Base-by-base conservation (phyloP, 352 stramenopile species). In the Phytophthora litchii region DNA sequence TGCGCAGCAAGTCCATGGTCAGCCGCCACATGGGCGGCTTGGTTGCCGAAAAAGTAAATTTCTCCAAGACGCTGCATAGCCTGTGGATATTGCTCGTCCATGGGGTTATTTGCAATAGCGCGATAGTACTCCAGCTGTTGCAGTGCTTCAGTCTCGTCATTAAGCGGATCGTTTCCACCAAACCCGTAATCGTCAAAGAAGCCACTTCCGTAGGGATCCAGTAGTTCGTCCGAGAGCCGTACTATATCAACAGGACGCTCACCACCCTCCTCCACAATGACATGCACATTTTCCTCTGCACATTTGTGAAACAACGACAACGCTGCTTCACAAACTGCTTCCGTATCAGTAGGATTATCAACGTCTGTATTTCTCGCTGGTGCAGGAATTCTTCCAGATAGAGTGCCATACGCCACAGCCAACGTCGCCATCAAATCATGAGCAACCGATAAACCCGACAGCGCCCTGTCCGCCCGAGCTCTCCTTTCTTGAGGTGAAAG, bases 1-100 rank as follows among this genome's bases (percentile, higher is more conserved):
- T 75, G 58, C 1, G 76, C 77, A 1, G 82, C 84, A 41, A 67
- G 65, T 12, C 48, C 66, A 11, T 76, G 76, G 38, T 94, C 68
- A n/a, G 67, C 66, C 3, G 56, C 56, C 0, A 94, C 66, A 0
- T 81, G 78, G 16, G 77, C 84, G 10, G 74, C 78, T 1, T 70
- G 70, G 37, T 94, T 79, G 6, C 84, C 84, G 31, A 88, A 91
- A 48, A 85, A 92, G 32, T 89, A 81, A 46, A 85, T 77, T 62
- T 91, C 82, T 7, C 76, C 84, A 10, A 94, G 74, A 21, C 72
- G 71, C 21, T 90, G 72, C 13, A 84, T 82, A 2, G 84, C 84
- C 38, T 79, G 70, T 9, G 71, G 55, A 54, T 73, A 89, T 50
- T 83, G 68, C 7, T 87, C 76, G 40, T 91, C 78, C 44, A 77